A percentile compares a stretch with the other conserved stretches of the same genome.
Conservation (phyloP, 2,329 filamentous ascomycete genomes). For the Paecilomyces sp. region DNA sequence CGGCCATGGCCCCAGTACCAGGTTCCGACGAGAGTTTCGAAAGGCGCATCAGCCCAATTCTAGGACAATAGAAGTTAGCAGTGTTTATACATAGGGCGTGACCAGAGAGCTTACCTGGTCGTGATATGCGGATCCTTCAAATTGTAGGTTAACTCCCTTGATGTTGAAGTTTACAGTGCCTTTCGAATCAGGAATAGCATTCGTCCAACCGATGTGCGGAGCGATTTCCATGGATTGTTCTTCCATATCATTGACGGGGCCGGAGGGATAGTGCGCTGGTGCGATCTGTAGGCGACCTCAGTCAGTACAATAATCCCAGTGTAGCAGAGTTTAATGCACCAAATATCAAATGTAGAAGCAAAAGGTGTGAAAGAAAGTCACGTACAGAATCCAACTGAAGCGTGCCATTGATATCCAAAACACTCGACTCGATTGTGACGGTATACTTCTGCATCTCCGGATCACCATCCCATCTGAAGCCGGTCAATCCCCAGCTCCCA, state of each 20-base stretch:
- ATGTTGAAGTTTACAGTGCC: conserved; percentile 23
- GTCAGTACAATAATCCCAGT: not conserved
- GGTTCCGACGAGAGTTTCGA: conserved; percentile 21
- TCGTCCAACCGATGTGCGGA: conserved; percentile 33
- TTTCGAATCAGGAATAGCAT: conserved; percentile 27
- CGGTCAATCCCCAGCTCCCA: conserved; percentile 6
- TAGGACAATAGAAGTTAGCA: conserved; percentile 6
- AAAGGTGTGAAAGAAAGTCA: not conserved
- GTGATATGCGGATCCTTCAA: conserved; percentile 37
- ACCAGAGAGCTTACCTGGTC: conserved; percentile 30
- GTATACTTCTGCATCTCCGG: conserved; percentile 8
- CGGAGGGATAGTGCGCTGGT: conserved; percentile 20
- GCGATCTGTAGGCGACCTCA: conserved; percentile 2
- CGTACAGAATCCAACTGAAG: conserved; percentile 8
- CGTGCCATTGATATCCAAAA: conserved; percentile 7
- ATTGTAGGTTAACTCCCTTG: conserved; percentile 21
- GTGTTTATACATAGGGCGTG: not conserved
- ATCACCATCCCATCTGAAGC: conserved; percentile 9
- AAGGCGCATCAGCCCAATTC: conserved; percentile 38
- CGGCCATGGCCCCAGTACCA: conserved; percentile 43
- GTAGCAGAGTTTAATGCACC: not conserved
- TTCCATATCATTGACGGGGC: conserved; percentile 7
- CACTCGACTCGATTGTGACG: conserved; percentile 4
- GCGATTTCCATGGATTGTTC: conserved; percentile 15
- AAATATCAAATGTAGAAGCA: not conserved